Conservation (phyloP, 805 yeast genomes). For the Lipomyces orientalis region DNA sequence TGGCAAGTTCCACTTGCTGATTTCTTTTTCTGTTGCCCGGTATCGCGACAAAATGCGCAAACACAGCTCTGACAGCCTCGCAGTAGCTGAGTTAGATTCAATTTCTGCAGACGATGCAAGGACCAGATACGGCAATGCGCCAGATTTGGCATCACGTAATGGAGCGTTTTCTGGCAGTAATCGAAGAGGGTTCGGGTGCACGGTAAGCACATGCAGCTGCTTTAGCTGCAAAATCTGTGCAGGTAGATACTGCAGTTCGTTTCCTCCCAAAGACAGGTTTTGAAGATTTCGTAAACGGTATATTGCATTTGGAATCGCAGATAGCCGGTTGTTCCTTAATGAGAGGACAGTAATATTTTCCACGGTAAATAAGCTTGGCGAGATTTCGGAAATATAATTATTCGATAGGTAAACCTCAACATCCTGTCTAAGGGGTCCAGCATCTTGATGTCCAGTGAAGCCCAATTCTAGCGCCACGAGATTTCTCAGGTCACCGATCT, state of each 20-base stretch:
- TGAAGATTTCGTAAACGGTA: slow-evolving; percentile 42
- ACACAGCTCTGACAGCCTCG: slow-evolving; percentile 31
- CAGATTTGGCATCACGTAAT: slow-evolving; percentile 6
- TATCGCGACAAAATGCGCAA: slow-evolving; percentile 37
- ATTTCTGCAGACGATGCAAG: slow-evolving; percentile 3
- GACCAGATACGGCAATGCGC: neutral
- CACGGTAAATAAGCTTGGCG: slow-evolving; percentile 44
- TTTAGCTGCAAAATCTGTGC: slow-evolving; percentile 45
- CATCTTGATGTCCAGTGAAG: slow-evolving; percentile 20
- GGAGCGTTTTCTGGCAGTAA: slow-evolving; percentile 33
- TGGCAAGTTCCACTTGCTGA: slow-evolving; percentile 37
- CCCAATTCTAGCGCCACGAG: slow-evolving; percentile 36
- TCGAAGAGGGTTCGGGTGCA: slow-evolving; percentile 48
- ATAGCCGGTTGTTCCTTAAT: slow-evolving; percentile 46
- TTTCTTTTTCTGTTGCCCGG: slow-evolving; percentile 34
- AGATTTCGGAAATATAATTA: slow-evolving; percentile 42
- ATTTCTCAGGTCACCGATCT: slow-evolving; percentile 45
- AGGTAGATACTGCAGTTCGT: slow-evolving; percentile 46
- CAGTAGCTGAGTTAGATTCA: neutral
- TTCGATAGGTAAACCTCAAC: slow-evolving; percentile 43
- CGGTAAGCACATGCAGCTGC: slow-evolving; percentile 42
- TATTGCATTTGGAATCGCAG: slow-evolving; percentile 45
- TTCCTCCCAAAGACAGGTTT: slow-evolving; percentile 48
- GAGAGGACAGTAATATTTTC: slow-evolving; percentile 46
- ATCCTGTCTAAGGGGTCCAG: slow-evolving; percentile 38